Conservation (phyloP, 192 early-diverging fungal species). For the Entomortierella parvispora region DNA sequence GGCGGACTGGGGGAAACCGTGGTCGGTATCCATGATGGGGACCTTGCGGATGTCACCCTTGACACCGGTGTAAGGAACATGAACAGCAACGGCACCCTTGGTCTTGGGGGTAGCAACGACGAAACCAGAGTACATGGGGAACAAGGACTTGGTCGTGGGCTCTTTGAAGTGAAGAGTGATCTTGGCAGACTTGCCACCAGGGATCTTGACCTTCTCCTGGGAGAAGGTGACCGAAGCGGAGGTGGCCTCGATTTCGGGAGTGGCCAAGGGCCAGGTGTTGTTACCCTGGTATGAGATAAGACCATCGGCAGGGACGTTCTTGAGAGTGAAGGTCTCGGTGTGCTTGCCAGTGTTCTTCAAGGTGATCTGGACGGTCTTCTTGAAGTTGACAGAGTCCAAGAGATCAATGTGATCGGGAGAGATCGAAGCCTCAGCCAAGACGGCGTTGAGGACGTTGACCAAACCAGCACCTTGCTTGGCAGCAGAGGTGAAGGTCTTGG, state of each 20-base stretch:
- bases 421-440: conserved; percentile 23
- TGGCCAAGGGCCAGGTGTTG: conserved; percentile 19
- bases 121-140: conserved; percentile 58
- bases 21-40: conserved; percentile 47
- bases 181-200: conserved; percentile 25
- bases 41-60: conserved; percentile 49
- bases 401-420: conserved; percentile 36
- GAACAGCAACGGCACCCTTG: conserved; percentile 27
- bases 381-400: conserved; percentile 20
- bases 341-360: conserved; percentile 54
- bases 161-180: conserved; percentile 29
- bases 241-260: conserved; percentile 14
- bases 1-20: conserved; percentile 24
- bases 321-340: conserved; percentile 43
- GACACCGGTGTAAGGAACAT: conserved; percentile 59
- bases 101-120: conserved; percentile 41
- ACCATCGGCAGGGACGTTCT: conserved; percentile 27
- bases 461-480: conserved; percentile 51
- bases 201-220: conserved; percentile 31
- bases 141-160: no score
- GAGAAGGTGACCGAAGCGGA: conserved; percentile 31
- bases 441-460: conserved; percentile 37
- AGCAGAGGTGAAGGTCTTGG: conserved; percentile 33
- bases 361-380: conserved; percentile 43
- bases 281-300: conserved; percentile 32